phyloP scores from a whole-genome alignment of 2,329 filamentous ascomycete species.

The Metarhizium sp. region DNA sequence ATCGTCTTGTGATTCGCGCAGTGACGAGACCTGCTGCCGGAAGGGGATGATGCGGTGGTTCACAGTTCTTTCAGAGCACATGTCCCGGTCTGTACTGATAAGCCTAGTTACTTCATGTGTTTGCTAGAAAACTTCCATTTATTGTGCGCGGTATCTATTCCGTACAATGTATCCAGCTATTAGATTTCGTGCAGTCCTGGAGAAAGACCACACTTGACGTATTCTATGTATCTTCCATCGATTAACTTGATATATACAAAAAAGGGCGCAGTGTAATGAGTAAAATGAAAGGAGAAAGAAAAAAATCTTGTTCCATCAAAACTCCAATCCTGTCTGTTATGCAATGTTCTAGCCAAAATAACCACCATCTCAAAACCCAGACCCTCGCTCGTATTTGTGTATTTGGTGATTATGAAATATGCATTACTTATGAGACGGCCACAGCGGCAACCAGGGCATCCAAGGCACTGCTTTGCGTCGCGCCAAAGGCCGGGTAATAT shows the following conservation, averaged over 20 bases:
- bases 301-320: neutral
- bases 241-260: neutral
- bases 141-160: no score
- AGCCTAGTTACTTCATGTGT: no score
- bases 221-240: neutral
- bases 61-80: no score
- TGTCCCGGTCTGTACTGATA: no score
- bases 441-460: conserved; percentile 58
- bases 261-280: neutral
- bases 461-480: conserved; percentile 55
- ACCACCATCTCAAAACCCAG: neutral
- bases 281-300: neutral
- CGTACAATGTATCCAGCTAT: no score
- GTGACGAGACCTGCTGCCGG: no score
- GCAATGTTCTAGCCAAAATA: neutral
- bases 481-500: conserved; percentile 38
- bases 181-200: no score
- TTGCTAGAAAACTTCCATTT: no score
- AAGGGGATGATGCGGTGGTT: no score
- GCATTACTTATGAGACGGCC: conserved; percentile 21
- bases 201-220: no score
- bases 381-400: neutral
- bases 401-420: neutral
- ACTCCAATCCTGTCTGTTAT: neutral
- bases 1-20: no score